Base-by-base conservation (phyloP, 768 basidiomycete species). In the Lentinula raphanica region DNA sequence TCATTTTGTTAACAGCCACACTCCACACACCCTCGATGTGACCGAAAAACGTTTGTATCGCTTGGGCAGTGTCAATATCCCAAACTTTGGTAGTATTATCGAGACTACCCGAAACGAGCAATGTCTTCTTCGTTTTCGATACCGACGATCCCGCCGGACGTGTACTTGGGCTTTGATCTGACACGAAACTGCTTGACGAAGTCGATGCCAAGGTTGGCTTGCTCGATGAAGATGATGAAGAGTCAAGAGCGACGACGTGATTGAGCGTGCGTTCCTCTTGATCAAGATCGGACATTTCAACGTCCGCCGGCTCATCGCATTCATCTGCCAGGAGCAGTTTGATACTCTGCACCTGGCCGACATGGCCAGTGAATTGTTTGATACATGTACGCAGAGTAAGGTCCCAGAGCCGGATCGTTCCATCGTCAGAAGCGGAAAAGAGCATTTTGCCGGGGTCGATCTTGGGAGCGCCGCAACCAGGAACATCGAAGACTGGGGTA, bases 21-120 rank as follows among this genome's bases (percentile, higher is more conserved):
- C 86, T 87, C 97, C 97, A 99, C 17, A 99, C 94, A 55, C 97
- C 97, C 68, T 99, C 97, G 65, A 98, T 94, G 70, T 98, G 95
- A 1, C 95, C 97, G 69, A 99, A 99, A 61, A 95, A 80, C 40
- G 97, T 98, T 66, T 83, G 78, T 49, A 82, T 74, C 23, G 86
- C 79, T 65, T 87, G 84, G 39, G 88, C 93, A 1, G 86, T 83
- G 64, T 95, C 92, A 27, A 98, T 84, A 66, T 98, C 94, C 97
- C 97, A 99, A 40, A 95, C 66, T 69, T 92, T 94, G 74, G 98
- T 87, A 29, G 95, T 98, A 67, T 98, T 97, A 69, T 98, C 95
- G 63, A 97, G 76, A 66, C 89, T 88, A 3, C 92, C 94, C 3
- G 94, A 92, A 60, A 97, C 84, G 57, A 98, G 79, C 21, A 96